These are phyloP conservation scores for Chlorella ohadii DNA, from an alignment of 139 green algal genomes.

Conservation along the genomic window DNA sequence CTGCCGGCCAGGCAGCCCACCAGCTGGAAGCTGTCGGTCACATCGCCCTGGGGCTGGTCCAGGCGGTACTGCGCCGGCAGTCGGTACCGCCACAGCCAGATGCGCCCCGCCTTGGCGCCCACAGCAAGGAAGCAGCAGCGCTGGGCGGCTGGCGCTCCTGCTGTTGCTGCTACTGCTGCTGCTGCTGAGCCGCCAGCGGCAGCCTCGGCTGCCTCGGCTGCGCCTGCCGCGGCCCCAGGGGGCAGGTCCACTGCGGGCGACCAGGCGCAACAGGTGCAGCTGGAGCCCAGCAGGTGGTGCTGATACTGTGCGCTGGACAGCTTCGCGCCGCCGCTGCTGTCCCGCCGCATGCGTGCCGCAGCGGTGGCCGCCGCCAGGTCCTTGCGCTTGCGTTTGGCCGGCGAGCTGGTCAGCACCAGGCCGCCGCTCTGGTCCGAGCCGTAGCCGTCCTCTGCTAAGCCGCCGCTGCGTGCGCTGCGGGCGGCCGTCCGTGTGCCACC, in stretches of 20 bases:
- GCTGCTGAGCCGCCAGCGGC: not conserved
- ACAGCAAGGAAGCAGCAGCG: slow-evolving; percentile 41
- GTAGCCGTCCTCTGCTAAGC: not conserved
- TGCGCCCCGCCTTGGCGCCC: slow-evolving; percentile 45
- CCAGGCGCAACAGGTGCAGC: slow-evolving; percentile 23
- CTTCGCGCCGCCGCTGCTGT: not conserved
- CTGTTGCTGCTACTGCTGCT: not conserved
- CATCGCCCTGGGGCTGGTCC: not conserved
- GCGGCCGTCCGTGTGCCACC: not conserved
- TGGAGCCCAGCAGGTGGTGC: slow-evolving; percentile 5
- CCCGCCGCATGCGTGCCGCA: not conserved
- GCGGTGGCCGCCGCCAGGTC: not conserved
- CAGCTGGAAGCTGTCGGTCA: slow-evolving; percentile 27
- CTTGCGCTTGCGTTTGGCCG: not conserved
- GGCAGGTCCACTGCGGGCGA: slow-evolving; percentile 22
- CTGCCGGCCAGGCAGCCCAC: slow-evolving; percentile 22
- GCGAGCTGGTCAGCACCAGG: not conserved
- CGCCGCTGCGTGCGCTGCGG: not conserved
- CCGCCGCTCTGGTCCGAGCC: not conserved
- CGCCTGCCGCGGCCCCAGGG: not conserved
- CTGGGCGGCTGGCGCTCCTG: not conserved
- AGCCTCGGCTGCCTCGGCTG: not conserved
- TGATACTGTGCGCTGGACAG: slow-evolving; percentile 22
- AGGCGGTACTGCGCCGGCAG: slow-evolving; percentile 6
- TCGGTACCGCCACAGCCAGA: slow-evolving; percentile 55